phyloP scores from a whole-genome alignment of 2,329 filamentous ascomycete genomes.

The Colletotrichum salicis region DNA sequence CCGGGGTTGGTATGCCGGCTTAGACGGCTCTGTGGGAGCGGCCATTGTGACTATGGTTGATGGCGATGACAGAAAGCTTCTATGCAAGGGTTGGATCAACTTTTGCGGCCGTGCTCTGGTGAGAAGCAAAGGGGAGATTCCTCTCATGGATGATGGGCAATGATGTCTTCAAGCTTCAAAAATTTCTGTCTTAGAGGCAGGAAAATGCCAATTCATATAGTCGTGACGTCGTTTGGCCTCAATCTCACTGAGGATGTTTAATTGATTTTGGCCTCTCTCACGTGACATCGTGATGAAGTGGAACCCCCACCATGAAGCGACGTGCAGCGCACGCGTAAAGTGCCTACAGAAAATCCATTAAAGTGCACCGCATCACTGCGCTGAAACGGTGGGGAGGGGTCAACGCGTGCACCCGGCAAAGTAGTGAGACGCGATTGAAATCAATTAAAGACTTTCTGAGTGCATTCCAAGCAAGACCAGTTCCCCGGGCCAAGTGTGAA shows the following conservation, averaged over 20 bases:
- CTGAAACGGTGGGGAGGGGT: neutral
- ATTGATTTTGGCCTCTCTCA: conserved; percentile 20
- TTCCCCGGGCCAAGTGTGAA: neutral
- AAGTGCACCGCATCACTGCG: conserved; percentile 8
- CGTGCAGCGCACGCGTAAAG: conserved; percentile 23
- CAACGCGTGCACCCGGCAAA: neutral
- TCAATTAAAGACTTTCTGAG: neutral
- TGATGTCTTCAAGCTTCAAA: neutral
- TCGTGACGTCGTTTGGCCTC: neutral
- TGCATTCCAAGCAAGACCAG: conserved; percentile 1
- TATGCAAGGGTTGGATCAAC: conserved; percentile 3
- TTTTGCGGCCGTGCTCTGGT: neutral
- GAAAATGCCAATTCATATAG: neutral
- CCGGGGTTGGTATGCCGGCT: conserved; percentile 56
- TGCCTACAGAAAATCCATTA: conserved; percentile 21
- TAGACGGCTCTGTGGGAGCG: conserved; percentile 15
- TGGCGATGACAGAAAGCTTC: conserved; percentile 10
- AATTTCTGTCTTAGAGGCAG: neutral
- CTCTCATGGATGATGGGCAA: conserved; percentile 8
- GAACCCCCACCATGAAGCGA: neutral
- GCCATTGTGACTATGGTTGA: conserved; percentile 19
- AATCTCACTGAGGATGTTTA: conserved; percentile 5
- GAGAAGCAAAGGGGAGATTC: neutral
- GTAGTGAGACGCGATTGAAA: neutral
- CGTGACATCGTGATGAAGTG: conserved; percentile 32